Evolutionary conservation across 192 early-diverging fungal genomes (phyloP), one percentile per base, ranked within the genome.

Genomic region (Coemansia sp.): DNA sequence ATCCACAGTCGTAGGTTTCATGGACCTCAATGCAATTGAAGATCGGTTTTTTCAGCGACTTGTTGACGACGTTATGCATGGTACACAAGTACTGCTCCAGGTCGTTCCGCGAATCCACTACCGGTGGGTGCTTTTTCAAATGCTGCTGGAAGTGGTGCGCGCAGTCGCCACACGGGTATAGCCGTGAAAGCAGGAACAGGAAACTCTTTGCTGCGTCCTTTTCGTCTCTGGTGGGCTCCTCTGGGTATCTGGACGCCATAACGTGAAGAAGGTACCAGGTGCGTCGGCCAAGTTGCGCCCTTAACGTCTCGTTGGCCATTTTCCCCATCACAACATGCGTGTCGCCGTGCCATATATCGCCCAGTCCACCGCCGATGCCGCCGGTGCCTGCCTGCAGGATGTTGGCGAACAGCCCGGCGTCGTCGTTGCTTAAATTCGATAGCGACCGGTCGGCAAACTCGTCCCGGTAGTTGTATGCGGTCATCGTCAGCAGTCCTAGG

Each of bases 141-240:
- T 95, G 77, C 46, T 77, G 59, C 75, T 93, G 89, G 67, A 98
- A 96, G 63, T 98, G 95, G 9, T 83, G 67, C 3, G 94, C 96
- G 75, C 95, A 98, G 83, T 97, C 94, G 48, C 96, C 96, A 68
- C 96, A 98, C 15, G 96, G 96, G 74, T 98, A 98, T 26, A 98
- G 73, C 67, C 91, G 76, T 2, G 90, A 91, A 52, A 97, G 86
- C 30, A 95, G 70, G 61, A 85, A 87, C 61, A 98, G 84, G 72
- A 92, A 98, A 63, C 90, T 89, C 40, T 76, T 84, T 52, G 95
- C 74, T 0, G 94, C 89, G 30, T 83, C 72, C 63, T 90, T 75
- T 75, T 98, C 94, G 35, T 90, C 89, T 20, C 59, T 33, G 2
- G 86, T 89, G 16, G 96, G 96, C 16, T 90, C 77, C 39, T 85